A percentile compares a stretch with the other conserved stretches of the same genome.
Conservation (phyloP, 352 stramenopile genomes). For the Phytopythium aichiense region DNA sequence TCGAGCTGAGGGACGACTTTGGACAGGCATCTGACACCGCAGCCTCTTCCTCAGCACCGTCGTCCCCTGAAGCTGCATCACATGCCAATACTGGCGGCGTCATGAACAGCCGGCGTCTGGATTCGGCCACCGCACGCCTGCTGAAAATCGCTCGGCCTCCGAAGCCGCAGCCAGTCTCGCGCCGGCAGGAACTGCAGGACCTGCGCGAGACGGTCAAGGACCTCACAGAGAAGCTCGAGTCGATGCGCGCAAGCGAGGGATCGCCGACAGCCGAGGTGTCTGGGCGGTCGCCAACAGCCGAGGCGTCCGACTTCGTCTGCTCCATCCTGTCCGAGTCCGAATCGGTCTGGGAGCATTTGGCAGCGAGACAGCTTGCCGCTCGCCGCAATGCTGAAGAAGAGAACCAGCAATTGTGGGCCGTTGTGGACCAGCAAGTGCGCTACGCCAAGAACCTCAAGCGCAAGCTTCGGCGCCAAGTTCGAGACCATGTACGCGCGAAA, state of each 20-base stretch:
- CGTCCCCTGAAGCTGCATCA: neutral
- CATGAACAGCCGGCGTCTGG: neutral
- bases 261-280: neutral
- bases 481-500: constrained; percentile 14
- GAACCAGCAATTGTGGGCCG: constrained; percentile 15
- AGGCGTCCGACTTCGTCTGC: neutral
- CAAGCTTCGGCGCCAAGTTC: constrained; percentile 21
- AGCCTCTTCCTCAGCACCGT: neutral
- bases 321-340: neutral
- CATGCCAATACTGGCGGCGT: neutral
- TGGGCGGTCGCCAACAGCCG: neutral
- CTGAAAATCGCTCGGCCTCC: neutral
- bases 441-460: constrained; percentile 23
- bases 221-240: neutral
- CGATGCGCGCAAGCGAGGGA: neutral
- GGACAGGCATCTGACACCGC: neutral
- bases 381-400: constrained; percentile 18
- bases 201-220: constrained; percentile 6
- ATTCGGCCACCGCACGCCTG: neutral
- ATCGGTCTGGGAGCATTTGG: constrained; percentile 18
- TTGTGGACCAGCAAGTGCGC: constrained; percentile 21
- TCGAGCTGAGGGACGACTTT: neutral
- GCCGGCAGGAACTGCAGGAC: constrained; percentile 1
- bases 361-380: constrained; percentile 15
- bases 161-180: neutral